Conservation (phyloP, 805 yeast species). For the Barnettozyma populi region DNA sequence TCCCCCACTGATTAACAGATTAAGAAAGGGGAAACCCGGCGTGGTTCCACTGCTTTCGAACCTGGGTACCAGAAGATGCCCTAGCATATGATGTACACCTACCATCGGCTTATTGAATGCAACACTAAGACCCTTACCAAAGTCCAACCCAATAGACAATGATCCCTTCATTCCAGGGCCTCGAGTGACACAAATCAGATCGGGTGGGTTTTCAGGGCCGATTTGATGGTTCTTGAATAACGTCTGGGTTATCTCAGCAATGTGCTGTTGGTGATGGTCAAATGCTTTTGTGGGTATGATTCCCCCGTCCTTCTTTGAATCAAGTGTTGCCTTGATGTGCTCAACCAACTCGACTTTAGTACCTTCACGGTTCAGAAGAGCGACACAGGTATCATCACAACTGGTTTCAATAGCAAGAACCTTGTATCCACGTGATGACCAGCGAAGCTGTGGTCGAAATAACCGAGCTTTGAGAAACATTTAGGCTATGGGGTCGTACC, state of each 20-base stretch:
- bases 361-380: conserved; percentile 52
- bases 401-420: conserved; percentile 89
- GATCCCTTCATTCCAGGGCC: conserved; percentile 98
- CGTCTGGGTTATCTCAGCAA: conserved; percentile 46
- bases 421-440: conserved; percentile 36
- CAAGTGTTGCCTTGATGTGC: conserved; percentile 60
- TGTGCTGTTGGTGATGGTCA: conserved; percentile 59
- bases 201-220: conserved; percentile 38
- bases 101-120: conserved; percentile 76
- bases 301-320: conserved; percentile 70
- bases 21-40: conserved; percentile 64
- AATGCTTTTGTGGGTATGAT: conserved; percentile 84
- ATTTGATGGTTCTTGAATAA: conserved; percentile 31
- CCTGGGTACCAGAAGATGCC: conserved; percentile 72
- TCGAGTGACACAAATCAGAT: conserved; percentile 80
- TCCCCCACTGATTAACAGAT: conserved; percentile 86
- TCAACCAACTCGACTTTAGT: conserved; percentile 37
- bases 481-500: background rate
- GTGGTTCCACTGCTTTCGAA: conserved; percentile 35
- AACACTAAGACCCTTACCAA: conserved; percentile 78
- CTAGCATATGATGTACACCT: conserved; percentile 96
- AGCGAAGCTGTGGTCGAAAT: background rate
- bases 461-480: background rate
- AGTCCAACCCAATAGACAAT: conserved; percentile 70
- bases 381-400: conserved; percentile 93